These are phyloP conservation scores for Glarea lozoyensis DNA, from an alignment of 495 filamentous ascomycete genomes.

Conservation along the genomic window DNA sequence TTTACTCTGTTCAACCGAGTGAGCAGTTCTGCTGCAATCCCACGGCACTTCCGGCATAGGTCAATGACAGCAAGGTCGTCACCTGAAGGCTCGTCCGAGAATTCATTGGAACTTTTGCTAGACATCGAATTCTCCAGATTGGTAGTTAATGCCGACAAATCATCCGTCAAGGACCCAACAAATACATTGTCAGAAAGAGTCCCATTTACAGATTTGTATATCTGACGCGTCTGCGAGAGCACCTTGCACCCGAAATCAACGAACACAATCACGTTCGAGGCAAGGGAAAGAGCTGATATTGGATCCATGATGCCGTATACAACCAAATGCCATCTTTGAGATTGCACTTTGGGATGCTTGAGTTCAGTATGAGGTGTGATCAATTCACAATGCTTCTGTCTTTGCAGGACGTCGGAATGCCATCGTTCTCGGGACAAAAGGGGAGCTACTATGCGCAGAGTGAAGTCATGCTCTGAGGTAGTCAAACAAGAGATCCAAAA, in stretches of 20 bases:
- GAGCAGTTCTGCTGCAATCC: background rate
- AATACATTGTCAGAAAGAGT: background rate
- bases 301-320: background rate
- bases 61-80: background rate
- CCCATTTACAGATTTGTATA: background rate
- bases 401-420: too few species aligned
- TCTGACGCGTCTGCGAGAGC: background rate
- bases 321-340: too few species aligned
- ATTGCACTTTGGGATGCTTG: too few species aligned
- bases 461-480: too few species aligned
- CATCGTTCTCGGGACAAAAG: too few species aligned
- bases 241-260: conserved; percentile 1
- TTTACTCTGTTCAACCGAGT: background rate
- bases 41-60: background rate
- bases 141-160: background rate
- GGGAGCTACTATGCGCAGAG: too few species aligned
- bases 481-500: too few species aligned
- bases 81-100: background rate
- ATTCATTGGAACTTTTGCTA: background rate
- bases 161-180: background rate
- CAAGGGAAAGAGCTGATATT: background rate
- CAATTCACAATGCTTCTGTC: too few species aligned
- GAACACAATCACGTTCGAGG: background rate
- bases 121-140: background rate
- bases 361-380: too few species aligned